Conservation (phyloP, 2,329 filamentous ascomycete genomes). For the Hymenoscyphus albidus region DNA sequence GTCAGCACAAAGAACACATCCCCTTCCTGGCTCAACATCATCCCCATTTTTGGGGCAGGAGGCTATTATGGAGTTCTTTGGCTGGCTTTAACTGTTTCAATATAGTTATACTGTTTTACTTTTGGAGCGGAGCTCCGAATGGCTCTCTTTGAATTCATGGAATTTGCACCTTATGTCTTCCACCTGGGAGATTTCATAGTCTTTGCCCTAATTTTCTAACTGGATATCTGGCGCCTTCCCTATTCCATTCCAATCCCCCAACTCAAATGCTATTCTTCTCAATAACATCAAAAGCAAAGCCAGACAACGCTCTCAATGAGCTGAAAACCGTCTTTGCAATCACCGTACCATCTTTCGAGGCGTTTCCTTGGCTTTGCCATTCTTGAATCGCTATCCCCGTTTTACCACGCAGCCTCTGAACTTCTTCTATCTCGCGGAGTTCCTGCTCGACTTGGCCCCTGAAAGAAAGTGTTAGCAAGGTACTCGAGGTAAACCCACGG, state of each 20-base stretch:
- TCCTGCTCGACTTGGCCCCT: constrained; percentile 42
- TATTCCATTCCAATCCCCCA: background rate
- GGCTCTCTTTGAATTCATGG: background rate
- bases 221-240: background rate
- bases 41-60: background rate
- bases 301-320: constrained; percentile 13
- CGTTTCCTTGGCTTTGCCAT: constrained; percentile 17
- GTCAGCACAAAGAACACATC: too few relatives aligned
- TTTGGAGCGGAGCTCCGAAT: background rate
- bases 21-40: too few relatives aligned
- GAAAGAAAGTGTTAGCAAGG: background rate
- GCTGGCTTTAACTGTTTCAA: background rate
- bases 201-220: too few relatives aligned
- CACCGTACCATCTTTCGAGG: constrained; percentile 9
- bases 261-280: constrained; percentile 7
- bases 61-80: background rate
- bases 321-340: constrained; percentile 13
- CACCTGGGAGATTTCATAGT: too few relatives aligned
- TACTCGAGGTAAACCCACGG: too few relatives aligned
- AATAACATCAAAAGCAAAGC: constrained; percentile 13
- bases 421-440: constrained; percentile 46
- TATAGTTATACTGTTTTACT: background rate
- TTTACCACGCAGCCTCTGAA: constrained; percentile 30
- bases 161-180: background rate
- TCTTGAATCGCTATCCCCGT: constrained; percentile 8